Percentiles rank a stretch among this genome's conserved stretches.
These are phyloP conservation scores for Daldinia sp. DNA, from an alignment of 2,329 filamentous ascomycete genomes.

Conservation along the genomic window DNA sequence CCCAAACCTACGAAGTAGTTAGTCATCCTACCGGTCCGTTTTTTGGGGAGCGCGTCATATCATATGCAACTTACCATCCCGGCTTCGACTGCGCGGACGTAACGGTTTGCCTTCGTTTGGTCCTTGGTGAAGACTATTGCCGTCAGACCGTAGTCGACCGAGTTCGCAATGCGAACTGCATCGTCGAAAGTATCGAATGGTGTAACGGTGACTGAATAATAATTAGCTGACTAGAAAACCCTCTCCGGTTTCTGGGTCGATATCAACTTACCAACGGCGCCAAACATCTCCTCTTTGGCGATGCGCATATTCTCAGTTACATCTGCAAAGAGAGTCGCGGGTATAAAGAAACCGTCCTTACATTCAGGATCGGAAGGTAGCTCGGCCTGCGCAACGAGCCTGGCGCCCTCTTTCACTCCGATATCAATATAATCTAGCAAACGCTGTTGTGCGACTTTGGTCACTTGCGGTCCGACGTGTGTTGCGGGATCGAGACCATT, in stretches of 20 bases:
- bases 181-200: constrained; percentile 50
- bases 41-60: background rate
- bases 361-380: constrained; percentile 68
- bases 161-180: constrained; percentile 49
- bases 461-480: constrained; percentile 86
- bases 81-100: constrained; percentile 43
- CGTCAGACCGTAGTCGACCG: constrained; percentile 65
- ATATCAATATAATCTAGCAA: constrained; percentile 82
- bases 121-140: constrained; percentile 66
- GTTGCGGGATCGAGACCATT: constrained; percentile 79
- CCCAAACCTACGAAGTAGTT: constrained; percentile 48
- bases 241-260: constrained; percentile 66
- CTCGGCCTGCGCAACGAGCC: constrained; percentile 64
- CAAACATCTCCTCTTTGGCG: constrained; percentile 89
- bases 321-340: constrained; percentile 87
- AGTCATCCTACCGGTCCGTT: background rate
- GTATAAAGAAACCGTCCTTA: constrained; percentile 81
- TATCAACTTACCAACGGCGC: constrained; percentile 65
- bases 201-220: constrained; percentile 63
- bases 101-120: constrained; percentile 55
- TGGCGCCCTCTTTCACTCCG: constrained; percentile 65
- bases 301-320: constrained; percentile 86
- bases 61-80: constrained; percentile 61
- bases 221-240: constrained; percentile 62
- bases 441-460: constrained; percentile 82